Conservation (phyloP, 768 basidiomycete genomes). For the Hypsizygus marmoreus region DNA sequence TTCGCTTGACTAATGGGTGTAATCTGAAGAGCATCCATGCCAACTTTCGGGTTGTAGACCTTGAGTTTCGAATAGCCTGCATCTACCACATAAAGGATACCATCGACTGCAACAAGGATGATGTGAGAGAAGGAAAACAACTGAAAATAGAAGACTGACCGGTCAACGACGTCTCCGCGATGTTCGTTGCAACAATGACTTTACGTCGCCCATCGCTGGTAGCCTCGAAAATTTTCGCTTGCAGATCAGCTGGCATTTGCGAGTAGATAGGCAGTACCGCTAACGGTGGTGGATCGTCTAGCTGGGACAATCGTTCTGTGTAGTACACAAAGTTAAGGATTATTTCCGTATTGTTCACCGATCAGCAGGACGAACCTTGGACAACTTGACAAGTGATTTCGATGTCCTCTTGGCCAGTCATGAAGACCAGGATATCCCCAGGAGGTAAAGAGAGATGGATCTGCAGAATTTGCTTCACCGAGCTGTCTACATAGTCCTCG, state of each 20-base stretch:
- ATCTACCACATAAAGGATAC: slow-evolving; percentile 96
- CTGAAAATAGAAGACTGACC: slow-evolving; percentile 43
- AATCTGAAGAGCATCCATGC: slow-evolving; percentile 99
- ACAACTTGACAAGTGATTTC: slow-evolving; percentile 96
- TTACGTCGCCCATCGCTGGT: slow-evolving; percentile 94
- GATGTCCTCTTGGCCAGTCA: slow-evolving; percentile 99
- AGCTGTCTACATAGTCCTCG: slow-evolving; percentile 97
- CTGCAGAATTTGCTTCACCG: slow-evolving; percentile 97
- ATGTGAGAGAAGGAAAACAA: slow-evolving; percentile 13
- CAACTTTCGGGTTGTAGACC: slow-evolving; percentile 98
- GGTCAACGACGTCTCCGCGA: slow-evolving; percentile 96
- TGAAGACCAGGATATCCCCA: slow-evolving; percentile 96
- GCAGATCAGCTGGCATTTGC: slow-evolving; percentile 98
- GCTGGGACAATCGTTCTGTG: slow-evolving; percentile 89
- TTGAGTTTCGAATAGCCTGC: slow-evolving; percentile 97
- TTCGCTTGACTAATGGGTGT: slow-evolving; percentile 99
- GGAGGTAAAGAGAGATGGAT: slow-evolving; percentile 92
- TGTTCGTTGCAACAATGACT: slow-evolving; percentile 98
- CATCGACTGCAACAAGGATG: slow-evolving; percentile 67
- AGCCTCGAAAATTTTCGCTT: slow-evolving; percentile 96
- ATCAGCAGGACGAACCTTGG: slow-evolving; percentile 58
- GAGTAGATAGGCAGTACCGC: slow-evolving; percentile 98
- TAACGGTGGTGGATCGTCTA: slow-evolving; percentile 87
- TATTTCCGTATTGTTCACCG: background rate
- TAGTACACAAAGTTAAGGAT: slow-evolving; percentile 7